phyloP scores from a whole-genome alignment of 805 yeast genomes.

The Komagataella kurtzmanii region DNA sequence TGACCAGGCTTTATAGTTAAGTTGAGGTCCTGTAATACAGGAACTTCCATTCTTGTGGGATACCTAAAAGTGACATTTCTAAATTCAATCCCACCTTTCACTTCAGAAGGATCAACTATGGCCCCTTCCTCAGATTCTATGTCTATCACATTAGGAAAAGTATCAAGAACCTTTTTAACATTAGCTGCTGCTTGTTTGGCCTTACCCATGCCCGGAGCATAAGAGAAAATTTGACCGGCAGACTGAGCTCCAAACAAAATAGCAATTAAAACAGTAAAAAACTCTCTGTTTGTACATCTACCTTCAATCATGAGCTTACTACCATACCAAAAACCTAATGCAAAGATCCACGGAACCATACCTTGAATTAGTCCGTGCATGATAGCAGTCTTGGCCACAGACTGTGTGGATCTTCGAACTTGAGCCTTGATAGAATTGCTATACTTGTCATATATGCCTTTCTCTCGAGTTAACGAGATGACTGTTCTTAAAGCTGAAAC shows the following conservation, averaged over 20 bases:
- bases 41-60: constrained; percentile 71
- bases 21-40: constrained; percentile 47
- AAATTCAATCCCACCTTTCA: constrained; percentile 48
- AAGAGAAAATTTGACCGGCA: background rate
- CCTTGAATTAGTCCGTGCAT: background rate
- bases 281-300: background rate
- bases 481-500: background rate
- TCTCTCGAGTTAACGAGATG: background rate
- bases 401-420: background rate
- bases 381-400: background rate
- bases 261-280: background rate
- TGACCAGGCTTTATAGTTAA: constrained; percentile 68
- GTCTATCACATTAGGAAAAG: background rate
- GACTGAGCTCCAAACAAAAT: background rate
- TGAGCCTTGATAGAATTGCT: background rate
- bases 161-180: background rate
- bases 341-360: background rate
- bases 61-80: constrained; percentile 55
- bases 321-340: background rate
- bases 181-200: background rate
- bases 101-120: constrained; percentile 1
- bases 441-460: background rate
- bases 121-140: background rate
- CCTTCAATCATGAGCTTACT: background rate
- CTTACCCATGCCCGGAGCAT: background rate